Evolutionary conservation across 805 yeast genomes (phyloP), one percentile per base, ranked within the genome.

Genomic region (Wickerhamia fluorescens): DNA sequence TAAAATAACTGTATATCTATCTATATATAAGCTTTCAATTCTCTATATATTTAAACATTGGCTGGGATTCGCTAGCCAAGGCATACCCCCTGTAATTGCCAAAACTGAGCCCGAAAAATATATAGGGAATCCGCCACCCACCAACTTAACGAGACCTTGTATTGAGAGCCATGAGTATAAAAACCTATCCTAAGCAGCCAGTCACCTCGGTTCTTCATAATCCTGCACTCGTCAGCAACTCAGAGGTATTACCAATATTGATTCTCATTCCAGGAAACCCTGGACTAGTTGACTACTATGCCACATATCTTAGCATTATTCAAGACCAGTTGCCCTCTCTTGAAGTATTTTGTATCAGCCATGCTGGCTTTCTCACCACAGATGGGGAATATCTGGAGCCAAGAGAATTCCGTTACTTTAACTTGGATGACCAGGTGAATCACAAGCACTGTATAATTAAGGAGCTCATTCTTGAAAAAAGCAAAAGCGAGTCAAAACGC

Each of bases 211-310:
- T n/a, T n/a, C n/a, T n/a, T n/a, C n/a, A n/a, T n/a, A n/a, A n/a
- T n/a, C n/a, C n/a, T n/a, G n/a, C n/a, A n/a, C n/a, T n/a, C n/a
- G n/a, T n/a, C n/a, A n/a, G n/a, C n/a, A n/a, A n/a, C n/a, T n/a
- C n/a, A 11, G 31, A 22, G 11, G 16, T 17, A 11, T 12, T 17
- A 6, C 45, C 37, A 14, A 40, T 81, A 17, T 48, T 80, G 25
- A 64, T 75, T 4, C 64, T 80, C 38, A 62, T 82, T 5, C 89
- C 92, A 0, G 92, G 92, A 0, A 82, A 82, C 40, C 92, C 92
- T 0, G 92, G 89, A 0, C 51, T 82, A 16, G 63, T 75, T 23
- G 76, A 75, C 36, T 82, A 70, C 51, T 82, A 82, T 49, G 59
- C 59, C 12, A 70, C 71, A 3, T 78, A 75, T 42, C 47, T 81